Evolutionary conservation across 1,139 yeast genomes (phyloP), one percentile per base, ranked within the genome.

Genomic region (Blastobotrys buckinghamii): DNA sequence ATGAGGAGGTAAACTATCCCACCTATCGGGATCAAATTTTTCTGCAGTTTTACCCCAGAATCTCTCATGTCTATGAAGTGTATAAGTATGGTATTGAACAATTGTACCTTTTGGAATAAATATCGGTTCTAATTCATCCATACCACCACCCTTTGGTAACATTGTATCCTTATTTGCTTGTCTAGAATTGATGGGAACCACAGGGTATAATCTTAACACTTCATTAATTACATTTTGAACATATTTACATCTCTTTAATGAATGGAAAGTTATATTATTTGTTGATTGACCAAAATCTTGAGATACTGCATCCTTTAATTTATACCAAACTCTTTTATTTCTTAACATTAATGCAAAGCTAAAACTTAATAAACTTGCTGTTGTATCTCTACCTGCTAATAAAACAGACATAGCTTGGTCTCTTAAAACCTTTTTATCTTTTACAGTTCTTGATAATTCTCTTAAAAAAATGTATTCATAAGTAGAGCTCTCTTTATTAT

Each of bases 371-470:
- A 77, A 65, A 2, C 78, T 76, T 1, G 82, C 82, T 16, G 82
- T 78, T 42, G 83, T 78, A 59, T 77, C 81, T 59, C 82, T 68
- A 17, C 80, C 81, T 24, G 82, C 82, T 26, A 77, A 64, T 50
- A 78, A 63, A 53, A 78, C 74, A 55, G 76, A 76, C 55, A 78
- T 65, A 36, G 75, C 68, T 60, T 77, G 81, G 56, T 76, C 79
- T 45, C 79, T 70, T 55, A 78, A 70, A n/a, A 72, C 67, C 34
- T 56, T 62, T 7, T 77, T 78, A 58, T 78, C 73, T 49, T 73
- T 68, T 1, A 81, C 76, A 54, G 74, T 74, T 57, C 75, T 74
- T 33, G 67, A 76, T 54, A 78, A 69, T 55, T 76, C 81, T 52
- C 73, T 73, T 54, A 77, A 68, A 59, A 78, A 77, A 19, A 75